Conservation (phyloP, 108 stramenopile species). For the Pelagomonas calceolata region DNA sequence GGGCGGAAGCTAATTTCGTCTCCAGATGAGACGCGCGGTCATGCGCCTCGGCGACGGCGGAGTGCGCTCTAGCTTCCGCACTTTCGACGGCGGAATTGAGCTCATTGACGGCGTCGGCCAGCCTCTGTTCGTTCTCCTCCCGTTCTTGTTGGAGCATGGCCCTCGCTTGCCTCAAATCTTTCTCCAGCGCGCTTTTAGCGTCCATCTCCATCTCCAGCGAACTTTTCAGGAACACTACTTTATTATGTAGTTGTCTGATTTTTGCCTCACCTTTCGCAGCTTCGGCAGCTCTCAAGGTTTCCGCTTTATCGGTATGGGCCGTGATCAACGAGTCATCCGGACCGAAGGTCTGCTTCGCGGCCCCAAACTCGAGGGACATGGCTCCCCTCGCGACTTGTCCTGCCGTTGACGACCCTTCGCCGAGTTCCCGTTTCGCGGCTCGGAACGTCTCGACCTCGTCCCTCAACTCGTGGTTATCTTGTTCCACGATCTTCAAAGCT, state of each 20-base stretch:
- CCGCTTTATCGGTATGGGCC: too few species aligned
- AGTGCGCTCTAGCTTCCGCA: slow-evolving; percentile 22
- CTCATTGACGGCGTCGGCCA: neutral
- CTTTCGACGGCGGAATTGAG: slow-evolving; percentile 10
- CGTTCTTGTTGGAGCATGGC: slow-evolving; percentile 1
- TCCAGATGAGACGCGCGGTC: slow-evolving; percentile 18
- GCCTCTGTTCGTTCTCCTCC: neutral
- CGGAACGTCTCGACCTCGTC: too few species aligned
- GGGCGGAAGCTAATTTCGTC: slow-evolving; percentile 31
- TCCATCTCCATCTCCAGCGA: slow-evolving; percentile 37
- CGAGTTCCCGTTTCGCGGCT: too few species aligned
- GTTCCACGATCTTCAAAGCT: too few species aligned
- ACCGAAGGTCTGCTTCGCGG: too few species aligned
- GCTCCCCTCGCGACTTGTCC: too few species aligned
- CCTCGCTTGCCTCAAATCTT: slow-evolving; percentile 26
- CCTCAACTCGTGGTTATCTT: too few species aligned
- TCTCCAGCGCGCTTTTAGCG: slow-evolving; percentile 34
- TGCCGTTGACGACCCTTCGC: too few species aligned
- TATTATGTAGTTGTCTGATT: slow-evolving; percentile 36
- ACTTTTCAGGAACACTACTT: slow-evolving; percentile 30
- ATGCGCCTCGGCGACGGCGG: slow-evolving; percentile 21
- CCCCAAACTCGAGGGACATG: too few species aligned
- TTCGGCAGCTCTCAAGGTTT: too few species aligned
- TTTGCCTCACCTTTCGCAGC: slow-evolving; percentile 14
- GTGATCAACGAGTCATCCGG: too few species aligned